phyloP scores from a whole-genome alignment of 1,284 basidiomycete genomes.

The Meira nashicola region DNA sequence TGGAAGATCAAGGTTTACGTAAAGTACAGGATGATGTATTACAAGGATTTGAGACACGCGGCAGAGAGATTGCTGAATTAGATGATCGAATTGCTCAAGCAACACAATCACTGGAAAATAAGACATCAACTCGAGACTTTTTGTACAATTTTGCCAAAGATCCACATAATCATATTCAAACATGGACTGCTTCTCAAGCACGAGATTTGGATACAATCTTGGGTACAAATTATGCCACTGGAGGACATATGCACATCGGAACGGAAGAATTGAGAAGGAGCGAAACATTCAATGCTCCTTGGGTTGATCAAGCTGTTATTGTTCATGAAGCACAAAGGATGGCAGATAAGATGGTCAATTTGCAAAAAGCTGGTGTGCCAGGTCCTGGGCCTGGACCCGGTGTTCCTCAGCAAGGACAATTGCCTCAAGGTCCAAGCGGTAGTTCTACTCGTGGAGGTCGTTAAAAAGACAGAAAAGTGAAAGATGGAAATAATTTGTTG shows the following conservation, averaged over 20 bases:
- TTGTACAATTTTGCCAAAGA: constrained; percentile 74
- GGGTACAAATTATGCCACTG: constrained; percentile 61
- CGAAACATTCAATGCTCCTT: constrained; percentile 81
- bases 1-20: constrained; percentile 75
- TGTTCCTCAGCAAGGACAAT: not conserved
- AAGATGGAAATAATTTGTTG: no score
- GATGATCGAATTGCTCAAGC: constrained; percentile 68
- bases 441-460: no score
- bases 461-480: no score
- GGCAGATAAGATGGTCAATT: constrained; percentile 30
- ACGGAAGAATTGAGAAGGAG: constrained; percentile 81
- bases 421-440: not conserved
- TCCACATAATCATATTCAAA: constrained; percentile 76
- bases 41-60: constrained; percentile 67
- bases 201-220: constrained; percentile 81
- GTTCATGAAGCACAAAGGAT: constrained; percentile 44
- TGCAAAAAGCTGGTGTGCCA: constrained; percentile 1
- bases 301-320: constrained; percentile 59
- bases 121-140: constrained; percentile 80
- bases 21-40: constrained; percentile 70
- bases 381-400: not conserved
- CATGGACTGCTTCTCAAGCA: constrained; percentile 84
- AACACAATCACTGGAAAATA: constrained; percentile 66
- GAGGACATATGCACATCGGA: constrained; percentile 59
- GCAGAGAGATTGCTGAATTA: constrained; percentile 67